These are phyloP conservation scores for Fusarium bulbicola DNA, from an alignment of 2,329 filamentous ascomycete genomes.

Conservation along the genomic window DNA sequence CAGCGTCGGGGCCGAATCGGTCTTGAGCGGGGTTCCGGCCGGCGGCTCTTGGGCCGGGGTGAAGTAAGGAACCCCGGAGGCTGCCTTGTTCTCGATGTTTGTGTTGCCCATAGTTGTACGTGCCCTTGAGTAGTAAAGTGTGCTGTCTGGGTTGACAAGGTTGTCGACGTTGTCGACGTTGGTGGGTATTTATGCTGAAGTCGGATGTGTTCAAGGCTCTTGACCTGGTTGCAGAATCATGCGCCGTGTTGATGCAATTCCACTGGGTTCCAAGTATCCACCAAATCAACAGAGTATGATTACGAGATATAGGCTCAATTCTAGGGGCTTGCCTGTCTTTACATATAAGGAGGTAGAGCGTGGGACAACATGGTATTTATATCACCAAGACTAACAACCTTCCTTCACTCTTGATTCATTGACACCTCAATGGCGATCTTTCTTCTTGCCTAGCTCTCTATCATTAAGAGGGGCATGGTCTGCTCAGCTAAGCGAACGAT, in stretches of 20 bases:
- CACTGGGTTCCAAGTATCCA: background rate
- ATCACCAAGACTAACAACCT: background rate
- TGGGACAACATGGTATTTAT: background rate
- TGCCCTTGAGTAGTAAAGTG: background rate
- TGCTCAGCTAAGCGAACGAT: slow-evolving; percentile 14
- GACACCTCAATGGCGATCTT: background rate
- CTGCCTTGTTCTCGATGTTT: slow-evolving; percentile 49
- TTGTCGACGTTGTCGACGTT: background rate
- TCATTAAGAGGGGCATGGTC: background rate
- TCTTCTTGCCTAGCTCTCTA: background rate
- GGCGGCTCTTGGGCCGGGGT: slow-evolving; percentile 64
- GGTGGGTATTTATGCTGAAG: slow-evolving; percentile 10
- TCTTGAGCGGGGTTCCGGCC: slow-evolving; percentile 57
- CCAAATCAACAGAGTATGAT: background rate
- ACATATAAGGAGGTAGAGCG: background rate
- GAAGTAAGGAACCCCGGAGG: slow-evolving; percentile 59
- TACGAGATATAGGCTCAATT: background rate
- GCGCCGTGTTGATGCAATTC: slow-evolving; percentile 5
- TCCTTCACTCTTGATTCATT: background rate
- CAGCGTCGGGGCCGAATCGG: slow-evolving; percentile 58
- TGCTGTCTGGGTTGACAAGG: background rate
- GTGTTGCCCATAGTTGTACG: slow-evolving; percentile 24
- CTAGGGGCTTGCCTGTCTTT: background rate
- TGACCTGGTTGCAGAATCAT: background rate
- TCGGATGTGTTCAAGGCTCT: background rate